A percentile compares a stretch with the other conserved stretches of the same genome.
Conservation (phyloP, 352 stramenopile species). For the Thalassiosira oceanica region DNA sequence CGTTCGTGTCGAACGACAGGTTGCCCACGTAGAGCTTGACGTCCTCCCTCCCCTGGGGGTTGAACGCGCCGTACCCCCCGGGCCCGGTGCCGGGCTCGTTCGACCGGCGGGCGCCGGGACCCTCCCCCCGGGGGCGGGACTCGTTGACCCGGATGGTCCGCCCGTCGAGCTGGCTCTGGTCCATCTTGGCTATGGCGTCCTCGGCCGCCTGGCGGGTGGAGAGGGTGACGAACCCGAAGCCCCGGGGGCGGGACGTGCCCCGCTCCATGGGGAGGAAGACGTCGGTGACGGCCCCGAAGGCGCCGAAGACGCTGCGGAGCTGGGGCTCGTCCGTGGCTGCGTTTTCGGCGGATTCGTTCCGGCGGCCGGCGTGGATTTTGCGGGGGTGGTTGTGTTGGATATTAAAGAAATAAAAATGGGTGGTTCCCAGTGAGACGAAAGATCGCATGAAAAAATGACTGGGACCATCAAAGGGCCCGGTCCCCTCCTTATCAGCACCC, state of each 20-base stretch:
- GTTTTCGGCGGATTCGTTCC: too few relatives aligned
- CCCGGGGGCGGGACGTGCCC: conserved; percentile 66
- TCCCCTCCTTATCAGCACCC: too few relatives aligned
- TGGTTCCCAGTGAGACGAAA: too few relatives aligned
- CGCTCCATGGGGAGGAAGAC: conserved; percentile 81
- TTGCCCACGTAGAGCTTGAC: conserved; percentile 84
- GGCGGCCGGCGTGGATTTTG: too few relatives aligned
- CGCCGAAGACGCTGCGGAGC: conserved; percentile 69
- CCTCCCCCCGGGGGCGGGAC: conserved; percentile 65
- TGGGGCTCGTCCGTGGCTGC: conserved; percentile 72
- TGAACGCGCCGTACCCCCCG: conserved; percentile 67
- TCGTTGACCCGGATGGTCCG: conserved; percentile 81
- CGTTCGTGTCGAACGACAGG: conserved; percentile 77
- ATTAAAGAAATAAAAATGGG: too few relatives aligned
- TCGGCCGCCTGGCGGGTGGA: conserved; percentile 60
- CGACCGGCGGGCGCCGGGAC: conserved; percentile 15
- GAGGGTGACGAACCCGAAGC: conserved; percentile 82
- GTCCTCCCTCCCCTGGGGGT: conserved; percentile 61
- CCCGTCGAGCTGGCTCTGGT: conserved; percentile 78
- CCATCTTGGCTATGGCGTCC: conserved; percentile 78
- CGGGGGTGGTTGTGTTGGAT: too few relatives aligned
- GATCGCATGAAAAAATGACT: too few relatives aligned
- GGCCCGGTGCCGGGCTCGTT: conserved; percentile 23
- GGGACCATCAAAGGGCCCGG: too few relatives aligned
- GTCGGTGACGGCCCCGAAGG: conserved; percentile 79